Conservation (phyloP, 371 early-diverging fungal species). For the Syncephalastrum contaminatum region DNA sequence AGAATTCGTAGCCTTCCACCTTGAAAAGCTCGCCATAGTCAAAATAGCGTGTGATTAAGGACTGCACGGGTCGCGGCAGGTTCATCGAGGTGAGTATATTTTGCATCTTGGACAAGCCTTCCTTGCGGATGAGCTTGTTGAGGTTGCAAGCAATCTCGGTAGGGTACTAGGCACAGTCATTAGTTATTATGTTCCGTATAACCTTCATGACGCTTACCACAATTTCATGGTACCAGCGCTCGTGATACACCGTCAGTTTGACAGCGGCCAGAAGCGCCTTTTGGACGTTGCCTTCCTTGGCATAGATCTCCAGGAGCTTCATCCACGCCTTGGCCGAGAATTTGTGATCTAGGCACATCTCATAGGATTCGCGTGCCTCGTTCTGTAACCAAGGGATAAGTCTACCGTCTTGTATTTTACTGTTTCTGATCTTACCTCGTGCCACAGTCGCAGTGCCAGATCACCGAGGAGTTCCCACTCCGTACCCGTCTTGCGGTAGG, state of each 20-base stretch:
- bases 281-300: constrained; percentile 75
- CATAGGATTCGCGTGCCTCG: constrained; percentile 91
- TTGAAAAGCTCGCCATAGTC: constrained; percentile 82
- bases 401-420: not conserved
- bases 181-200: not conserved
- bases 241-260: constrained; percentile 77
- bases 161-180: constrained; percentile 63
- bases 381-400: constrained; percentile 32
- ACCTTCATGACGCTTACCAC: constrained; percentile 53
- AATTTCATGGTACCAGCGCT: constrained; percentile 83
- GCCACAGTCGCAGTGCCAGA: constrained; percentile 81
- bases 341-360: constrained; percentile 82
- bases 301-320: constrained; percentile 79
- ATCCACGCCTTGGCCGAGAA: constrained; percentile 89
- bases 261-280: constrained; percentile 78
- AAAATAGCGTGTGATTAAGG: constrained; percentile 77
- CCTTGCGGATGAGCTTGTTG: constrained; percentile 76
- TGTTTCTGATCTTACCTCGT: constrained; percentile 50
- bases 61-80: constrained; percentile 74
- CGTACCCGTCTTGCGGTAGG: constrained; percentile 87
- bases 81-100: constrained; percentile 88
- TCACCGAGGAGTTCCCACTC: constrained; percentile 98
- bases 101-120: constrained; percentile 90
- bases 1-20: constrained; percentile 77
- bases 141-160: constrained; percentile 80